These are phyloP conservation scores for Pleurotus citrinopileatus DNA, from an alignment of 768 basidiomycete genomes.

Conservation along the genomic window DNA sequence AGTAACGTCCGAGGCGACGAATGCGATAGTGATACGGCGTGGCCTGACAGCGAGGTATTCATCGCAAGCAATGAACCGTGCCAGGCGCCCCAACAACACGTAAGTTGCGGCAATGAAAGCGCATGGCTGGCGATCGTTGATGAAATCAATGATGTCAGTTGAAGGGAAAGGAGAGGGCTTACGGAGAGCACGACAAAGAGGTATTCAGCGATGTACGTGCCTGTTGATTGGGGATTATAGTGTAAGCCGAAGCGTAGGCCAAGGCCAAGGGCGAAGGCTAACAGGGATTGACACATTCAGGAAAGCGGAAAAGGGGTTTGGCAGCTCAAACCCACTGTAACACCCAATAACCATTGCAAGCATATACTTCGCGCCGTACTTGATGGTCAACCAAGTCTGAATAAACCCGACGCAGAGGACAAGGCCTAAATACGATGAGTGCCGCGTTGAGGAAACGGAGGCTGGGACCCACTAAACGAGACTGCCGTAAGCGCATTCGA, in stretches of 20 bases:
- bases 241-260: conserved; percentile 55
- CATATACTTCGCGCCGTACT: conserved; percentile 57
- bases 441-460: not conserved
- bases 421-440: conserved; percentile 23
- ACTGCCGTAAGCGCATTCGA: conserved; percentile 50
- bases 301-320: not conserved
- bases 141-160: not conserved
- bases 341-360: conserved; percentile 58
- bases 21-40: conserved; percentile 49
- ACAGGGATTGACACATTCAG: not conserved
- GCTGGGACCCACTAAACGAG: conserved; percentile 38
- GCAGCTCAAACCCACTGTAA: conserved; percentile 38
- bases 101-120: conserved; percentile 74
- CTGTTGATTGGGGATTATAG: conserved; percentile 46
- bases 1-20: conserved; percentile 59
- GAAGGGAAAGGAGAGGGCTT: conserved; percentile 14
- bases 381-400: conserved; percentile 40
- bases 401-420: conserved; percentile 37
- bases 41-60: conserved; percentile 48
- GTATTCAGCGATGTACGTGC: conserved; percentile 54
- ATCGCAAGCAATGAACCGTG: conserved; percentile 43
- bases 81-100: conserved; percentile 60
- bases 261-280: conserved; percentile 58
- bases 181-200: conserved; percentile 61
- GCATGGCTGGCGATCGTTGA: conserved; percentile 51